A percentile compares a stretch with the other conserved stretches of the same genome.
These are phyloP conservation scores for Primulina huaijiensis DNA, from an alignment of 257 asterid genomes.

Conservation along the genomic window DNA sequence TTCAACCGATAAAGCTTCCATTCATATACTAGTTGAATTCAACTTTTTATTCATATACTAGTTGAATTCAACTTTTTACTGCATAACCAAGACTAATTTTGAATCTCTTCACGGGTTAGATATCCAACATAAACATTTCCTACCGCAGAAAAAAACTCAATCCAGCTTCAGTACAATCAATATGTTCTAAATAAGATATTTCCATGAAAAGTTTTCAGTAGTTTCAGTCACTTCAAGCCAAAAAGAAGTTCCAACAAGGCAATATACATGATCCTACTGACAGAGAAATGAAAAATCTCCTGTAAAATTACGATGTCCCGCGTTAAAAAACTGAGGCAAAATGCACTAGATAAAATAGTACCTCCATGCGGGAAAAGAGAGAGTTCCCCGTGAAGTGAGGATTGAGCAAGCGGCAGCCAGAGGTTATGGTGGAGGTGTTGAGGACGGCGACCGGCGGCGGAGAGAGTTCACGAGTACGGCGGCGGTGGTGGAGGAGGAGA, in stretches of 20 bases:
- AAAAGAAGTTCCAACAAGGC: not conserved
- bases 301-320: not conserved
- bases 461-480: constrained; percentile 21
- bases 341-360: constrained; percentile 8
- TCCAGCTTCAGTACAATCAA: not conserved
- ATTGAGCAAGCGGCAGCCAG: constrained; percentile 34
- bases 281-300: not conserved
- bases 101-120: too few relatives aligned
- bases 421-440: constrained; percentile 26
- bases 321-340: not conserved
- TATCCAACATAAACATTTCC: not conserved
- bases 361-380: constrained; percentile 85
- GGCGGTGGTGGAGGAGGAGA: constrained; percentile 28
- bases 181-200: too few relatives aligned
- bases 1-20: not conserved
- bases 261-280: not conserved
- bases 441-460: constrained; percentile 30
- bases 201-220: not conserved
- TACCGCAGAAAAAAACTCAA: not conserved
- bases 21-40: not conserved
- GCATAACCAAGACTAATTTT: not conserved
- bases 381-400: constrained; percentile 53
- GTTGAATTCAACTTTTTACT: too few relatives aligned
- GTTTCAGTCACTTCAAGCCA: not conserved
- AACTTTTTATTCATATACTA: not conserved